phyloP scores from a whole-genome alignment of 768 basidiomycete genomes.

The Strobilomyces confusus region DNA sequence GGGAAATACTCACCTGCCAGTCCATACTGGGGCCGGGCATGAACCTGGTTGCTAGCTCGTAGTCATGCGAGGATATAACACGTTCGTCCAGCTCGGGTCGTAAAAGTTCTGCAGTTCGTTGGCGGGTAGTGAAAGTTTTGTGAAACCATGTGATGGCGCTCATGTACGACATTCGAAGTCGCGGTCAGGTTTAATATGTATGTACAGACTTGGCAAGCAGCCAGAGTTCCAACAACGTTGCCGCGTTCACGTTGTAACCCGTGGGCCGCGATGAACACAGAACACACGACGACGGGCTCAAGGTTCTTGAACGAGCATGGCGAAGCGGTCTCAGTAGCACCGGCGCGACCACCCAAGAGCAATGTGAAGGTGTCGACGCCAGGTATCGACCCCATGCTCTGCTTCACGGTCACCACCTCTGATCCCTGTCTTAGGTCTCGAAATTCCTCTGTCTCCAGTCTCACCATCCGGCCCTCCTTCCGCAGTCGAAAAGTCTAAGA shows the following conservation, averaged over 20 bases:
- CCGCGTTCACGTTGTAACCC: background rate
- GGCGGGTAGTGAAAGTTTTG: slow-evolving; percentile 42
- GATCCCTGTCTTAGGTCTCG: slow-evolving; percentile 21
- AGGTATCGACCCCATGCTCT: slow-evolving; percentile 18
- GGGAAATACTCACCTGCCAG: slow-evolving; percentile 35
- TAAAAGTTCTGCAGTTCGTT: slow-evolving; percentile 29
- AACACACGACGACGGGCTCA: slow-evolving; percentile 6
- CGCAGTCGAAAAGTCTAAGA: slow-evolving; percentile 51
- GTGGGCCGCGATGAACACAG: slow-evolving; percentile 3
- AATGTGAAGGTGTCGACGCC: slow-evolving; percentile 15
- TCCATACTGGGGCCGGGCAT: slow-evolving; percentile 46
- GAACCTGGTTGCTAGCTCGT: slow-evolving; percentile 50
- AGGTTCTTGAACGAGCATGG: background rate
- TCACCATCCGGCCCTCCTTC: slow-evolving; percentile 21
- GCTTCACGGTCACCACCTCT: slow-evolving; percentile 10
- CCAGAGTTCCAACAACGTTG: background rate
- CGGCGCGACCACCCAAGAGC: slow-evolving; percentile 20
- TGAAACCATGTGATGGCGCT: slow-evolving; percentile 35
- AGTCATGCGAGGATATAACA: slow-evolving; percentile 43
- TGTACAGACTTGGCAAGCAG: background rate
- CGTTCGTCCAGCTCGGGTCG: slow-evolving; percentile 29
- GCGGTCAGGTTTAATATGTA: too few relatives aligned
- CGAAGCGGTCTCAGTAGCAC: background rate
- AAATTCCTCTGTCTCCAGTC: slow-evolving; percentile 19
- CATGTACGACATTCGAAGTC: slow-evolving; percentile 24